These are phyloP conservation scores for Eucalyptus erythrocorys DNA, from an alignment of 345 rosid genomes.

Conservation along the genomic window DNA sequence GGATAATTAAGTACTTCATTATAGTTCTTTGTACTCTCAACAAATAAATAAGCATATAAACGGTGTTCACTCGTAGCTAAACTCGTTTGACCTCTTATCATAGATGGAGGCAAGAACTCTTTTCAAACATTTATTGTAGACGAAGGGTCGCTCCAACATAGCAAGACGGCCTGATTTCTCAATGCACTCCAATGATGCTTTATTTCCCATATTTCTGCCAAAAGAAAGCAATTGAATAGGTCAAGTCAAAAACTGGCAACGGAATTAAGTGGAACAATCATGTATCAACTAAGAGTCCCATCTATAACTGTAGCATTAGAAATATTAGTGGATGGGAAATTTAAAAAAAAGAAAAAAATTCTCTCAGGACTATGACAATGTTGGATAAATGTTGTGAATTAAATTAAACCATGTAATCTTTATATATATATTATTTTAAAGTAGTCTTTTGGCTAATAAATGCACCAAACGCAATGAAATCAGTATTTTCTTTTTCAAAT, in stretches of 20 bases:
- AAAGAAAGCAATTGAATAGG: neutral
- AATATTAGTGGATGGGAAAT: neutral
- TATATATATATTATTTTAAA: neutral
- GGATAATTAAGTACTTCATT: neutral
- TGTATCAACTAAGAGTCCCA: neutral
- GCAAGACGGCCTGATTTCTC: neutral
- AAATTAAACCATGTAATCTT: neutral
- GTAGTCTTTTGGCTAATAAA: neutral
- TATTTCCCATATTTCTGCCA: neutral
- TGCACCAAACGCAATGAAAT: neutral
- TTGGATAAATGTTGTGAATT: neutral
- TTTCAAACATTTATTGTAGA: neutral
- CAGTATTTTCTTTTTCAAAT: too few species aligned
- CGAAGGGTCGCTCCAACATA: neutral
- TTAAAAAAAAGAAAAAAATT: rapidly evolving
- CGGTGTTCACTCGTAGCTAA: neutral
- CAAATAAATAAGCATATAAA: neutral
- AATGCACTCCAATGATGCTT: neutral
- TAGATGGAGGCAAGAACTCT: neutral
- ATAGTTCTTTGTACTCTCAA: neutral
- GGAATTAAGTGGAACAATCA: neutral
- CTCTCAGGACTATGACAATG: neutral
- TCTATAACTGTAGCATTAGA: neutral
- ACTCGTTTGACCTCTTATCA: neutral
- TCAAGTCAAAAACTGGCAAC: neutral